Conservation (phyloP, 2,329 filamentous ascomycete genomes). For the Lomentospora prolificans region DNA sequence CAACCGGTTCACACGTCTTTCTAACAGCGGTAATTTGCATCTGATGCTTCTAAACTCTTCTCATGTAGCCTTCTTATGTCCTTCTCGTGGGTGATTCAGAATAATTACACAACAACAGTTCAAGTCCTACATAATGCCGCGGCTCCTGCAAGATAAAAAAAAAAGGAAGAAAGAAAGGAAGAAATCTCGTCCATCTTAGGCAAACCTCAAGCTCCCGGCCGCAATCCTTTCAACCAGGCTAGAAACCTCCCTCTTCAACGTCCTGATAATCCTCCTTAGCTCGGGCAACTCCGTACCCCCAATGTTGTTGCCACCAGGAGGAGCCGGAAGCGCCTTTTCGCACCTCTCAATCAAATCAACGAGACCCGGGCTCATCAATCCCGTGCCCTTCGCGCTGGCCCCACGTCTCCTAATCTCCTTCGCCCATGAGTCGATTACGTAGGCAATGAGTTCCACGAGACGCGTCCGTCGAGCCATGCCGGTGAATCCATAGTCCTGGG, state of each 20-base stretch:
- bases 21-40: too few relatives aligned
- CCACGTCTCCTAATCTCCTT: conserved; percentile 38
- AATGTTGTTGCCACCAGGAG: conserved; percentile 29
- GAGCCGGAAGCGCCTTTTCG: conserved; percentile 32
- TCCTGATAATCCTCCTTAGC: conserved; percentile 30
- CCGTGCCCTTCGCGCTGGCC: conserved; percentile 23
- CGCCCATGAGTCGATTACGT: conserved; percentile 38
- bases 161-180: background rate
- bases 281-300: conserved; percentile 36
- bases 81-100: conserved; percentile 6
- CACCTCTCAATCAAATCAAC: conserved; percentile 40
- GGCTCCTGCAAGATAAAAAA: background rate
- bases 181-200: conserved; percentile 23
- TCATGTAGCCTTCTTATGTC: background rate
- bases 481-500: conserved; percentile 49
- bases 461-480: conserved; percentile 34
- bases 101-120: conserved; percentile 1
- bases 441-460: conserved; percentile 45
- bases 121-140: background rate
- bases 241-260: conserved; percentile 33
- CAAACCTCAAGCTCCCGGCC: conserved; percentile 33
- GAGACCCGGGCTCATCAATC: conserved; percentile 23
- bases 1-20: too few relatives aligned
- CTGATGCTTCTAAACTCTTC: background rate
- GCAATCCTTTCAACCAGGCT: conserved; percentile 32